These are phyloP conservation scores for Myriosclerotinia scirpicola DNA, from an alignment of 2,329 filamentous ascomycete genomes.

Conservation along the genomic window DNA sequence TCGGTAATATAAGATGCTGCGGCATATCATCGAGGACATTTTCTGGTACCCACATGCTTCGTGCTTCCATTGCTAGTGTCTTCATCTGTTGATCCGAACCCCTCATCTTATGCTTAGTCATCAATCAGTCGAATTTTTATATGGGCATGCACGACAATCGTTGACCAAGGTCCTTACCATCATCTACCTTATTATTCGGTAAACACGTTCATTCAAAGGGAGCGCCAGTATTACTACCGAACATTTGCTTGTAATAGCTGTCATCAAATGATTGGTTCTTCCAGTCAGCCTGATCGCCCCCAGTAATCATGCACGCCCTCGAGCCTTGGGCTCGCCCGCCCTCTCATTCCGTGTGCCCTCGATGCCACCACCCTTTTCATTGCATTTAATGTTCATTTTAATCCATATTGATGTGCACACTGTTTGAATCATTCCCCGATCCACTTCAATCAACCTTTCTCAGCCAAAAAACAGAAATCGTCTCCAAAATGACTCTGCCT, in stretches of 20 bases:
- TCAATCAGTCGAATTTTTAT: not conserved
- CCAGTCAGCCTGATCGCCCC: not conserved
- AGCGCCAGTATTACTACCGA: not conserved
- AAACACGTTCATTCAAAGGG: not conserved
- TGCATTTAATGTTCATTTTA: not conserved
- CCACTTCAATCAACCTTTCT: not conserved
- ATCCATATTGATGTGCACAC: not conserved
- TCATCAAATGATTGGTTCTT: not conserved
- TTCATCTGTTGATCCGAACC: not conserved
- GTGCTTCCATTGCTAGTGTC: not conserved
- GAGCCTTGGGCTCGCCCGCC: not conserved
- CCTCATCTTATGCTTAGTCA: not conserved
- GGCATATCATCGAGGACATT: not conserved
- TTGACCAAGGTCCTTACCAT: too few relatives aligned
- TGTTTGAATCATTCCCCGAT: not conserved
- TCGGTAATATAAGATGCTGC: not conserved
- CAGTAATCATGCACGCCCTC: conserved; percentile 12
- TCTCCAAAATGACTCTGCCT: not conserved
- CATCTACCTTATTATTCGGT: too few relatives aligned
- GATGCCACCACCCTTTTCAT: not conserved
- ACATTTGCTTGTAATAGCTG: not conserved
- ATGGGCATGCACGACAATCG: too few relatives aligned
- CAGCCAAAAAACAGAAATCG: not conserved
- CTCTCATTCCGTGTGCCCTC: not conserved
- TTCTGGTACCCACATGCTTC: not conserved